Evolutionary conservation across 2,329 filamentous ascomycete species (phyloP), one percentile per base, ranked within the genome.

Genomic region (Albifimbria verrucaria): DNA sequence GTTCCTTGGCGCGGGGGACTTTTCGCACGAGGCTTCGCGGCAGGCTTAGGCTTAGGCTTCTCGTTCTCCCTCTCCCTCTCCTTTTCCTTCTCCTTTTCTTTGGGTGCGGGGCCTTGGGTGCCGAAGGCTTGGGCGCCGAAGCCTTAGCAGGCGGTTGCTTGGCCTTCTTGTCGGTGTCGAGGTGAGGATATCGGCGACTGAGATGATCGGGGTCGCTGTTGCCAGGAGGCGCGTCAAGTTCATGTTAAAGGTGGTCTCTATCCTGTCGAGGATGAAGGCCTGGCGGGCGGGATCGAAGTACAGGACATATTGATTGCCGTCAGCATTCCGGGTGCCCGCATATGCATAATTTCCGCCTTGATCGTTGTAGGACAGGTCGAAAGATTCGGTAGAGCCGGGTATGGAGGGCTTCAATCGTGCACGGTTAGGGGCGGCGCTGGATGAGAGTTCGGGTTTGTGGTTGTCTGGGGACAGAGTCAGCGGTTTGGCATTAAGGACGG

Each of bases 161-260:
- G 41, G 62, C 63, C 10, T 51, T 49, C 58, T 22, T 47, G 65
- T 67, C 43, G 59, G 54, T 69, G 22, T 77, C 76, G 36, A 94
- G 77, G 55, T 90, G 89, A 10, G 84, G 77, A 65, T 90, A 86
- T 63, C 87, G 79, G 48, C 83, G 79, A 47, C 82, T 79, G 41
- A 95, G 76, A 62, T 80, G 83, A 25, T 82, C 80, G 50, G 79
- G 71, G 59, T 90, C 83, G 51, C 78, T 74, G 62, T 87, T 86
- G 58, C 78, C 81, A 2, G 88, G 89, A 85, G 85, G 52, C 80
- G 83, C 50, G 82, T 85, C 51, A 96, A 73, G 69, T 96, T 97
- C 87, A 96, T 92, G 64, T 90, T 87, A 71, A 96, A 88, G 39
- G 86, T 86, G n/a, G 86, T 88, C 65, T 90, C 84, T 51, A 97